Evolutionary conservation across 371 early-diverging fungal genomes (phyloP).

Genomic region (Mucor lusitanicus): DNA sequence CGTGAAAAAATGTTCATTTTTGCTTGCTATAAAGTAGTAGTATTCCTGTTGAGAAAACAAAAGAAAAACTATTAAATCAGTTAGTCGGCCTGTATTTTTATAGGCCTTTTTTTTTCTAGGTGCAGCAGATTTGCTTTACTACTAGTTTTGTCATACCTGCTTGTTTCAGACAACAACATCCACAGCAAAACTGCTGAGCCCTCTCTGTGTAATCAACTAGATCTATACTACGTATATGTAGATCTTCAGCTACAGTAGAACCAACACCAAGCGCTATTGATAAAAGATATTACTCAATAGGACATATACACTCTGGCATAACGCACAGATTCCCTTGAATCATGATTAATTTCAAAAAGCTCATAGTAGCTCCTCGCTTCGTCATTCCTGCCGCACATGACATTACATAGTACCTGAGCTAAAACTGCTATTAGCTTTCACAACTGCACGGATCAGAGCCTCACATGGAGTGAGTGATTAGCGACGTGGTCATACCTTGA

Average conservation of each 20-base stretch:
- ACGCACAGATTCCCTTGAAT: no score
- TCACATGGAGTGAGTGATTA: neutral
- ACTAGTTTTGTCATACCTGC: neutral
- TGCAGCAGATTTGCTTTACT: neutral
- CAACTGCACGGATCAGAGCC: neutral
- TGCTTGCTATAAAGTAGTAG: neutral
- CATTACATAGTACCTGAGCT: neutral
- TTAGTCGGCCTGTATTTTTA: neutral
- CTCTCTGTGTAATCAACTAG: neutral
- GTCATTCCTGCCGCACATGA: neutral
- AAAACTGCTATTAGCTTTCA: neutral
- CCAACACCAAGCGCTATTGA: no score
- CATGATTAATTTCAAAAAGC: neutral
- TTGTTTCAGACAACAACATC: neutral
- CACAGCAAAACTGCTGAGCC: neutral
- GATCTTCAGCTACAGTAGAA: no score
- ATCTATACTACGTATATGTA: neutral
- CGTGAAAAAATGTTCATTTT: neutral
- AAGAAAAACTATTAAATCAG: neutral
- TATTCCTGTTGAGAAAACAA: neutral
- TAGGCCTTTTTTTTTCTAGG: no score
- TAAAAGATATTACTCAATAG: no score
- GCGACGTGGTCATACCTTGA: no score
- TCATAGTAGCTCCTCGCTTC: neutral
- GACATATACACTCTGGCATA: no score